Evolutionary conservation across 176 grass and related monocot genomes (phyloP).

Genomic region (Oryza rufipogon): DNA sequence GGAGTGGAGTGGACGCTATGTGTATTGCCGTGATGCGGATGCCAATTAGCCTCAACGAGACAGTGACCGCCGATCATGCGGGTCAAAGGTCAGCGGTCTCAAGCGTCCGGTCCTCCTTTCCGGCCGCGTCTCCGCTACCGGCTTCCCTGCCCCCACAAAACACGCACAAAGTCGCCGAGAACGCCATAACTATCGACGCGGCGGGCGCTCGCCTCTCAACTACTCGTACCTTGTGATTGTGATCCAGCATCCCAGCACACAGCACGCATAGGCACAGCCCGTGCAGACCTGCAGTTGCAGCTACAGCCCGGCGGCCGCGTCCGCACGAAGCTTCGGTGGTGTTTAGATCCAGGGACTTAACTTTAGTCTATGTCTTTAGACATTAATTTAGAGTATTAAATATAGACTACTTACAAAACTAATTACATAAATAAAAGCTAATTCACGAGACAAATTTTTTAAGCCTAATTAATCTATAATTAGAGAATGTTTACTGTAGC

Average conservation of each 20-base stretch:
- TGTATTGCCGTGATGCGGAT: neutral
- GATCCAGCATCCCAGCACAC: too few relatives aligned
- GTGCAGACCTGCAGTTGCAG: too few relatives aligned
- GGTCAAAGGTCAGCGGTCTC: neutral
- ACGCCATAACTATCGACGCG: neutral
- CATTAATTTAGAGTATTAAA: too few relatives aligned
- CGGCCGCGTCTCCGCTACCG: neutral
- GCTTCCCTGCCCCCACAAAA: neutral
- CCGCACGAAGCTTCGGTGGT: slow-evolving; percentile 6
- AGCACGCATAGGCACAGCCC: neutral
- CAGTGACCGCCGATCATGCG: neutral
- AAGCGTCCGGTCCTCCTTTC: slow-evolving; percentile 29
- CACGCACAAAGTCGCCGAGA: neutral
- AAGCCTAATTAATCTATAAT: too few relatives aligned
- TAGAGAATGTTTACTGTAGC: too few relatives aligned
- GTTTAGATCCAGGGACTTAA: too few relatives aligned
- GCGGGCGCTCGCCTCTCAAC: neutral
- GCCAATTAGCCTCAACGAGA: neutral
- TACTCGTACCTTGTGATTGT: too few relatives aligned
- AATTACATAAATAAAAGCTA: too few relatives aligned
- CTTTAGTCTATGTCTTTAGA: too few relatives aligned
- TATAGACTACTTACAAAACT: too few relatives aligned
- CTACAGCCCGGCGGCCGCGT: neutral
- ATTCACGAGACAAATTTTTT: too few relatives aligned
- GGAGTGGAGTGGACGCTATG: neutral